Percentiles rank a stretch among this genome's conserved stretches.
phyloP scores from a whole-genome alignment of 78 protist species.

The Bodo saltans region DNA sequence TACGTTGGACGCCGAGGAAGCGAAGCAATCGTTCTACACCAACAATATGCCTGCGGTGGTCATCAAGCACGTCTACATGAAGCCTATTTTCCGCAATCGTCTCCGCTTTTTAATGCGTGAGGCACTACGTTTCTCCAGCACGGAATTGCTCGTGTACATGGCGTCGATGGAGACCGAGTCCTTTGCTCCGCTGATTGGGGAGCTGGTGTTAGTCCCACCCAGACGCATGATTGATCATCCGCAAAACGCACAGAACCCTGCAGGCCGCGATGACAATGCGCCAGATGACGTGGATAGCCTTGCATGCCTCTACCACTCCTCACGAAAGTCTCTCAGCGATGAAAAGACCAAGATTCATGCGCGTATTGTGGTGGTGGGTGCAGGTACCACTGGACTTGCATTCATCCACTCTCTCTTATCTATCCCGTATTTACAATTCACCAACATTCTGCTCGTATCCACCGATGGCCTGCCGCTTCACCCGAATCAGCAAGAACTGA shows the following conservation, averaged over 20 bases:
- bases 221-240: background rate
- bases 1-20: background rate
- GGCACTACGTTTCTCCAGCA: background rate
- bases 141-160: background rate
- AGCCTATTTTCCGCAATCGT: background rate
- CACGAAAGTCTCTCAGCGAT: background rate
- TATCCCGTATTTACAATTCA: conserved; percentile 10
- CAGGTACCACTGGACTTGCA: conserved; percentile 22
- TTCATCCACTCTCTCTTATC: background rate
- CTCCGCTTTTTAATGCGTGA: conserved; percentile 4
- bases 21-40: background rate
- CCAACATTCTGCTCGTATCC: conserved; percentile 23
- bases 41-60: conserved; percentile 5
- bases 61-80: background rate
- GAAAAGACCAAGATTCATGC: background rate
- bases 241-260: too few species aligned
- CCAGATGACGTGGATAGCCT: background rate
- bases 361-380: conserved; percentile 31
- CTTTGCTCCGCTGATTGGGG: background rate
- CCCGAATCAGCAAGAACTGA: background rate
- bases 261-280: background rate
- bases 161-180: background rate
- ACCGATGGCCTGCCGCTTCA: conserved; percentile 4
- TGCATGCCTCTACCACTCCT: background rate
- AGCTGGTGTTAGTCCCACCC: conserved; percentile 1